Conservation (phyloP, 2,329 filamentous ascomycete genomes). For the Metarhizium humberi region DNA sequence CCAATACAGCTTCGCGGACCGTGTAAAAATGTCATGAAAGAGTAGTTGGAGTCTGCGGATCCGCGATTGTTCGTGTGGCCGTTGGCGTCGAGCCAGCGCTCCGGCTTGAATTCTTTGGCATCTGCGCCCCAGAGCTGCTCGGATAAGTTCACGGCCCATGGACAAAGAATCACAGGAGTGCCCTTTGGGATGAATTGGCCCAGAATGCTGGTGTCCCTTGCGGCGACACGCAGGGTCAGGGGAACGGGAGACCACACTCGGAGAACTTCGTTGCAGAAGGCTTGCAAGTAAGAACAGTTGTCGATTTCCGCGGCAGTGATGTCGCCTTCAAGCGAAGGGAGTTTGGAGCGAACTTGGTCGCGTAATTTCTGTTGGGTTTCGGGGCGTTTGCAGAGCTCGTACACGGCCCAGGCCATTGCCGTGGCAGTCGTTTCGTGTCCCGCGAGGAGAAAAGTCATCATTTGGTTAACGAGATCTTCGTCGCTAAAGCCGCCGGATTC, state of each 20-base stretch:
- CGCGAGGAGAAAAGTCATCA: conserved; percentile 83
- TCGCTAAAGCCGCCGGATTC: conserved; percentile 67
- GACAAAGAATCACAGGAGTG: conserved; percentile 56
- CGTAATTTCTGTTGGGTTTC: conserved; percentile 59
- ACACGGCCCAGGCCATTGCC: conserved; percentile 64
- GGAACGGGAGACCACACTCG: conserved; percentile 66
- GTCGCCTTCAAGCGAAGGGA: conserved; percentile 39
- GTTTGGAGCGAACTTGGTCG: conserved; percentile 53
- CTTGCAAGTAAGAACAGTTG: conserved; percentile 67
- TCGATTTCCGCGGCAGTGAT: conserved; percentile 49
- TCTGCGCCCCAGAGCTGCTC: conserved; percentile 66
- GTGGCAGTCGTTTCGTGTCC: conserved; percentile 73
- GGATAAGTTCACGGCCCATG: conserved; percentile 61
- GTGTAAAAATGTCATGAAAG: conserved; percentile 71
- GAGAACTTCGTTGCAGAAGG: conserved; percentile 68
- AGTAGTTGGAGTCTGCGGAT: conserved; percentile 43
- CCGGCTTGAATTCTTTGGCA: conserved; percentile 67
- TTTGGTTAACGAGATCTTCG: conserved; percentile 71
- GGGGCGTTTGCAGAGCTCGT: conserved; percentile 57
- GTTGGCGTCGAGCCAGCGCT: conserved; percentile 50
- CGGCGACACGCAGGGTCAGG: conserved; percentile 57
- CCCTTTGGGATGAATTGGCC: conserved; percentile 59
- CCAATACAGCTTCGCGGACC: conserved; percentile 79
- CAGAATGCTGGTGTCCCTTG: conserved; percentile 53
- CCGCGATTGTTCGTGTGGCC: conserved; percentile 10